Percentiles rank a stretch among this genome's conserved stretches.
Evolutionary conservation across 2,329 filamentous ascomycete genomes (phyloP).

Genomic region (Arthroderma sp.): DNA sequence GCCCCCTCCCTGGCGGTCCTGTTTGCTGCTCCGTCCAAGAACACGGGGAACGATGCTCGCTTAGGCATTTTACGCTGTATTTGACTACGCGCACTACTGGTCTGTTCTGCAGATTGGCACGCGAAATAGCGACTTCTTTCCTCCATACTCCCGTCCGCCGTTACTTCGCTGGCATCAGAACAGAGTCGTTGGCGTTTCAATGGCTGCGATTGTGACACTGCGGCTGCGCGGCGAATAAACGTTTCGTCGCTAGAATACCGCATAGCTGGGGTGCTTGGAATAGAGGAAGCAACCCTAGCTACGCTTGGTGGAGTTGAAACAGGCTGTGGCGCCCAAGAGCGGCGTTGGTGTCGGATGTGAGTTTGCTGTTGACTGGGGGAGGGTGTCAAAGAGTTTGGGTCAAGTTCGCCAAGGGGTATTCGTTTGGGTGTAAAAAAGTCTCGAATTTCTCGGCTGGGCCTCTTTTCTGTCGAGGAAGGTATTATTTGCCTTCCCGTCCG

Average conservation of each 20-base stretch:
- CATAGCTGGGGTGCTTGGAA: constrained; percentile 24
- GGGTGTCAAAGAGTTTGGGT: constrained; percentile 53
- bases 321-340: constrained; percentile 43
- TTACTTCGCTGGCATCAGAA: constrained; percentile 31
- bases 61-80: constrained; percentile 28
- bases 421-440: constrained; percentile 53
- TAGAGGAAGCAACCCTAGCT: constrained; percentile 22
- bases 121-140: constrained; percentile 39
- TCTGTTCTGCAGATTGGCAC: constrained; percentile 24
- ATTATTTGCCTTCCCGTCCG: constrained; percentile 29
- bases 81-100: constrained; percentile 8
- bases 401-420: constrained; percentile 51
- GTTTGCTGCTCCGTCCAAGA: constrained; percentile 34
- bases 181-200: constrained; percentile 40
- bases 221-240: constrained; percentile 27
- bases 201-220: constrained; percentile 32
- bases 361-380: constrained; percentile 52
- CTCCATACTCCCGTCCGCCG: constrained; percentile 18
- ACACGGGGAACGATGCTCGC: constrained; percentile 35
- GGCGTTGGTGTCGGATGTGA: constrained; percentile 30
- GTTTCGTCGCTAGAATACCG: constrained; percentile 30
- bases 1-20: too few relatives aligned
- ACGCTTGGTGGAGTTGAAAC: constrained; percentile 28
- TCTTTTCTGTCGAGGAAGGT: constrained; percentile 38
- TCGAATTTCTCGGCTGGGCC: constrained; percentile 49